Evolutionary conservation across 164 flowering plant species (phyloP).

Genomic region (Protea cynaroides): DNA sequence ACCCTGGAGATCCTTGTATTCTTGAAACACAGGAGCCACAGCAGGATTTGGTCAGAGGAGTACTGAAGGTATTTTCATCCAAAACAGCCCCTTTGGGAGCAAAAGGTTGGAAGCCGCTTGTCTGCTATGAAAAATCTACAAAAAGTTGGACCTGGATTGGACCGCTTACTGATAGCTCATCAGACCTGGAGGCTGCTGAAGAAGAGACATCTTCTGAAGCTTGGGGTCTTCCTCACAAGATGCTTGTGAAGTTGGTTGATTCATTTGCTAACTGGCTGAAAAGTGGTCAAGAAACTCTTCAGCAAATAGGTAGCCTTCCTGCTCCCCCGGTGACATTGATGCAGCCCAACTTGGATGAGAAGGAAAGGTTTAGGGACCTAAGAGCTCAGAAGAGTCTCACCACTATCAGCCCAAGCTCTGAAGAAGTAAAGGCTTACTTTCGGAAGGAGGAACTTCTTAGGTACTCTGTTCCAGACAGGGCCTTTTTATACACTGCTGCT

Average conservation of each 20-base stretch:
- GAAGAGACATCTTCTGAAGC: constrained; percentile 78
- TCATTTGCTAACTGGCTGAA: constrained; percentile 97
- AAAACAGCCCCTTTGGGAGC: constrained; percentile 94
- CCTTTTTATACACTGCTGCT: constrained; percentile 87
- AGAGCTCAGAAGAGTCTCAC: constrained; percentile 92
- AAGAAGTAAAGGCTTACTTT: constrained; percentile 81
- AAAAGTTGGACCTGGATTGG: constrained; percentile 95
- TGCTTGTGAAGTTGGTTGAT: constrained; percentile 96
- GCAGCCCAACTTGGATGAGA: constrained; percentile 74
- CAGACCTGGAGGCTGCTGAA: constrained; percentile 50
- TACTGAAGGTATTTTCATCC: constrained; percentile 76
- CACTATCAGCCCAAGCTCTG: constrained; percentile 81
- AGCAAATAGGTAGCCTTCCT: constrained; percentile 89
- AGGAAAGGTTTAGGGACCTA: constrained; percentile 87
- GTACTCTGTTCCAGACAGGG: constrained; percentile 90
- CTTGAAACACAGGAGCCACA: constrained; percentile 96
- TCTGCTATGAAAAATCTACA: constrained; percentile 54
- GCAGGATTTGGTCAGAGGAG: constrained; percentile 93
- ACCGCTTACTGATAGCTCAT: constrained; percentile 40
- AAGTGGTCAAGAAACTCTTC: constrained; percentile 89
- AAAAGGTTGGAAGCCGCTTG: constrained; percentile 93
- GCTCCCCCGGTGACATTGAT: constrained; percentile 65
- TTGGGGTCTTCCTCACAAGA: constrained; percentile 90
- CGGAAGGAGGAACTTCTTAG: constrained; percentile 83
- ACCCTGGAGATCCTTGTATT: constrained; percentile 94